These are phyloP conservation scores for Mortierella sp. DNA, from an alignment of 371 early-diverging fungal genomes.

Conservation along the genomic window DNA sequence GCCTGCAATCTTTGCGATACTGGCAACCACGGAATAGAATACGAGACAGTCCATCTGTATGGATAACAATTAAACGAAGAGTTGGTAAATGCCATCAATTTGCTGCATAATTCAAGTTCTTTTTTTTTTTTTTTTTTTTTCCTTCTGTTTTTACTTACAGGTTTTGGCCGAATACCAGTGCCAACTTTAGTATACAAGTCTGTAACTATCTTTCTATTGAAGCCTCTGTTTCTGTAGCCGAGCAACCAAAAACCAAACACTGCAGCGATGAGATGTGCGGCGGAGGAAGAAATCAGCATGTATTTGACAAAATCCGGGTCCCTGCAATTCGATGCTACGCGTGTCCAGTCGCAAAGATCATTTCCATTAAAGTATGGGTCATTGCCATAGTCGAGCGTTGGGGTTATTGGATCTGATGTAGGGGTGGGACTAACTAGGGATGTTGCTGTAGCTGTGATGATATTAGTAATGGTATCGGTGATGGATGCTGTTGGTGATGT, in stretches of 20 bases:
- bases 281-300: constrained; percentile 38
- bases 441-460: constrained; percentile 7
- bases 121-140: not conserved
- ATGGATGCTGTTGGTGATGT: constrained; percentile 14
- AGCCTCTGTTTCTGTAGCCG: constrained; percentile 43
- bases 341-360: constrained; percentile 48
- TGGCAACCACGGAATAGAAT: constrained; percentile 37
- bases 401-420: not conserved
- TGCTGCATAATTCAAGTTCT: not conserved
- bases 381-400: not conserved
- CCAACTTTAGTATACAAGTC: constrained; percentile 43
- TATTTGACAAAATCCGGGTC: constrained; percentile 39
- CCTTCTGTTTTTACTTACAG: constrained; percentile 30
- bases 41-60: constrained; percentile 53
- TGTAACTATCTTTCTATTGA: constrained; percentile 45
- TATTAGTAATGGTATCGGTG: constrained; percentile 8
- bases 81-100: not conserved
- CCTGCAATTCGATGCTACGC: constrained; percentile 24
- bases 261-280: constrained; percentile 23
- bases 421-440: not conserved
- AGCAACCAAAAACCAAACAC: constrained; percentile 46
- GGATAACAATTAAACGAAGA: not conserved
- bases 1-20: constrained; percentile 27
- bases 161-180: constrained; percentile 49
- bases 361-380: constrained; percentile 5